phyloP scores from a whole-genome alignment of 345 rosid genomes.

The Reutealis trisperma region DNA sequence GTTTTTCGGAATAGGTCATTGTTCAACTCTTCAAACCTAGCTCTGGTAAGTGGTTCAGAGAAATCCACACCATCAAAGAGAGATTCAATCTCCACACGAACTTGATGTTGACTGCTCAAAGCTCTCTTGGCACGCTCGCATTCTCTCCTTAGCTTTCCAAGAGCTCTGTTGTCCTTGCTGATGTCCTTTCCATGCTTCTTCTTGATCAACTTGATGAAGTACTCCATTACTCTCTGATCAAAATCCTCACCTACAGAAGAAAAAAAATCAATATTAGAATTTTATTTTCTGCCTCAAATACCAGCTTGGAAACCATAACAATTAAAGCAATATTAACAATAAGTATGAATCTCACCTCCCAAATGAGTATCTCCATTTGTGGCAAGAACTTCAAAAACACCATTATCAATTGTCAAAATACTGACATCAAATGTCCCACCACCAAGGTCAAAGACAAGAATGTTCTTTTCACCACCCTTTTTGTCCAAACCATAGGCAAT shows the following conservation, averaged over 20 bases:
- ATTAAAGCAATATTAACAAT: neutral
- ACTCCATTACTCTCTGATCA: slow-evolving; percentile 37
- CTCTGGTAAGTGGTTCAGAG: slow-evolving; percentile 34
- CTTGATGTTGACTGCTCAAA: slow-evolving; percentile 29
- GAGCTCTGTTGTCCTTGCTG: slow-evolving; percentile 35
- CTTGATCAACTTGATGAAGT: slow-evolving; percentile 34
- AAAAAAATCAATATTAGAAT: too few species aligned
- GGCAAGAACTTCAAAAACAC: slow-evolving; percentile 29
- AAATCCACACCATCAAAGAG: slow-evolving; percentile 32
- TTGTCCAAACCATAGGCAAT: slow-evolving; percentile 35
- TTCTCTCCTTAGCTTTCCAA: slow-evolving; percentile 38
- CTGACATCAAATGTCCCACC: slow-evolving; percentile 33
- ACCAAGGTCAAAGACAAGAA: slow-evolving; percentile 32
- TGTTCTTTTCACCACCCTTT: slow-evolving; percentile 29
- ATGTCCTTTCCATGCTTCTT: slow-evolving; percentile 37
- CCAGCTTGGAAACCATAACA: too few species aligned
- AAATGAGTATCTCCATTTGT: slow-evolving; percentile 35
- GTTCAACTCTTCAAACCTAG: slow-evolving; percentile 33
- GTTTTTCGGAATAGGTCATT: slow-evolving; percentile 32
- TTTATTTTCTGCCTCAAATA: too few species aligned
- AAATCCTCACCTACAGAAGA: slow-evolving; percentile 27
- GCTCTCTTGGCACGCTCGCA: slow-evolving; percentile 37
- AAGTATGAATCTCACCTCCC: slow-evolving; percentile 18
- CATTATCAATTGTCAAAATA: slow-evolving; percentile 30
- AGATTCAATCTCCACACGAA: slow-evolving; percentile 33